A percentile compares a stretch with the other conserved stretches of the same genome.
Evolutionary conservation across 176 grass and related monocot species (phyloP).

Genomic region (Rhynchospora tenuis): DNA sequence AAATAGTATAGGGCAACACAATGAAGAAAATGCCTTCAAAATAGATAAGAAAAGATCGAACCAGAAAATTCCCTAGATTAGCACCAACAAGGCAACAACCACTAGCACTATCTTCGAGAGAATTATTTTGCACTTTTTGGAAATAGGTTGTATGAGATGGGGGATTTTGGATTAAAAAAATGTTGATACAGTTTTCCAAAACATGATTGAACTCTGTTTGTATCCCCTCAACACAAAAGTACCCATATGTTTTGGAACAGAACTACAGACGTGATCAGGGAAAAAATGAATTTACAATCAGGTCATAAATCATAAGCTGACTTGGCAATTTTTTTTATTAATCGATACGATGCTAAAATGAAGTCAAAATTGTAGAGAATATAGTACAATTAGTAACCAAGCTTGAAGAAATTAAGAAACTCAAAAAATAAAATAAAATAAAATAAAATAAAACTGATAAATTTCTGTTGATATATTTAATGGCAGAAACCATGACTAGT

Average conservation of each 20-base stretch:
- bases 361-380: not conserved
- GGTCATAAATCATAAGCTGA: not conserved
- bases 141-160: too few species aligned
- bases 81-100: too few species aligned
- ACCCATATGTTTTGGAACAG: not conserved
- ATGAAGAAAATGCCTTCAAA: too few species aligned
- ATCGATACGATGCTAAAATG: not conserved
- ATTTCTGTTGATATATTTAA: not conserved
- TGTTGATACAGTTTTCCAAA: not conserved
- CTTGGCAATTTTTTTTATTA: not conserved
- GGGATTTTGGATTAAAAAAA: too few species aligned
- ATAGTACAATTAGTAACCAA: not conserved
- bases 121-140: too few species aligned
- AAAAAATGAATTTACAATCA: not conserved
- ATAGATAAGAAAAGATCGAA: too few species aligned
- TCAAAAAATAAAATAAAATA: too few species aligned
- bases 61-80: too few species aligned
- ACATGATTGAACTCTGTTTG: not conserved
- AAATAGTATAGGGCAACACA: too few species aligned
- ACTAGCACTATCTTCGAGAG: too few species aligned
- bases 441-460: not conserved
- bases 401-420: not conserved
- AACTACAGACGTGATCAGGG: not conserved
- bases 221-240: not conserved
- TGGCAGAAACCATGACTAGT: slow-evolving; percentile 24